Conservation (phyloP, 2,329 filamentous ascomycete genomes). For the Phaeosphaeria sp. region DNA sequence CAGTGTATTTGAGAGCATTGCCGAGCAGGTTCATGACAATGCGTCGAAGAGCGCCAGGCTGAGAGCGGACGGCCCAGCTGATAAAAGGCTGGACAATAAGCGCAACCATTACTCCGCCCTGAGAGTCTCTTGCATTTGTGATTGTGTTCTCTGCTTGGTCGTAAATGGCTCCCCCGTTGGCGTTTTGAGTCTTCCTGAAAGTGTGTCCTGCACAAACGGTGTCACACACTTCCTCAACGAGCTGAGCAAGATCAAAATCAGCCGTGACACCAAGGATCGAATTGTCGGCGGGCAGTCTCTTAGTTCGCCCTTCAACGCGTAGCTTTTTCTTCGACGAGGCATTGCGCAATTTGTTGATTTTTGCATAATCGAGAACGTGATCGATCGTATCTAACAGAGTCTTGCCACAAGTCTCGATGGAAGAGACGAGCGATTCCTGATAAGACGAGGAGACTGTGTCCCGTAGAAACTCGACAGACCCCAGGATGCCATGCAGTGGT, state of each 20-base stretch:
- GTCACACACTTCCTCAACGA: slow-evolving; percentile 61
- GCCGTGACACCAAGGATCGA: slow-evolving; percentile 40
- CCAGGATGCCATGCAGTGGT: slow-evolving; percentile 67
- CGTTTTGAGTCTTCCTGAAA: slow-evolving; percentile 42
- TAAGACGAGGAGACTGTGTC: slow-evolving; percentile 38
- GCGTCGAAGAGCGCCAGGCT: slow-evolving; percentile 40
- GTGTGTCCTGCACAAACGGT: slow-evolving; percentile 61
- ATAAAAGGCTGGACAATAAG: slow-evolving; percentile 38
- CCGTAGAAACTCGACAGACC: slow-evolving; percentile 45
- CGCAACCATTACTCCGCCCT: slow-evolving; percentile 34
- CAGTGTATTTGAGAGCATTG: slow-evolving; percentile 46
- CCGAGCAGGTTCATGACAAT: slow-evolving; percentile 47
- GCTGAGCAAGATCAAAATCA: slow-evolving; percentile 37
- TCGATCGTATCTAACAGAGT: slow-evolving; percentile 51
- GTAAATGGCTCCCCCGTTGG: slow-evolving; percentile 30
- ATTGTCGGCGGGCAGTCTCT: slow-evolving; percentile 34
- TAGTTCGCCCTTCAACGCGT: slow-evolving; percentile 26
- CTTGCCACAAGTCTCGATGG: slow-evolving; percentile 46
- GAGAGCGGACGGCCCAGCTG: slow-evolving; percentile 38
- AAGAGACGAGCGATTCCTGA: slow-evolving; percentile 51
- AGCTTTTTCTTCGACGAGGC: slow-evolving; percentile 22
- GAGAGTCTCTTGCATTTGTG: slow-evolving; percentile 23
- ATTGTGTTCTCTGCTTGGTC: slow-evolving; percentile 27
- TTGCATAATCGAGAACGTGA: slow-evolving; percentile 47
- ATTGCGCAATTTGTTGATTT: slow-evolving; percentile 45